phyloP scores from a whole-genome alignment of 345 rosid genomes.

The Moricandia moricandioides region DNA sequence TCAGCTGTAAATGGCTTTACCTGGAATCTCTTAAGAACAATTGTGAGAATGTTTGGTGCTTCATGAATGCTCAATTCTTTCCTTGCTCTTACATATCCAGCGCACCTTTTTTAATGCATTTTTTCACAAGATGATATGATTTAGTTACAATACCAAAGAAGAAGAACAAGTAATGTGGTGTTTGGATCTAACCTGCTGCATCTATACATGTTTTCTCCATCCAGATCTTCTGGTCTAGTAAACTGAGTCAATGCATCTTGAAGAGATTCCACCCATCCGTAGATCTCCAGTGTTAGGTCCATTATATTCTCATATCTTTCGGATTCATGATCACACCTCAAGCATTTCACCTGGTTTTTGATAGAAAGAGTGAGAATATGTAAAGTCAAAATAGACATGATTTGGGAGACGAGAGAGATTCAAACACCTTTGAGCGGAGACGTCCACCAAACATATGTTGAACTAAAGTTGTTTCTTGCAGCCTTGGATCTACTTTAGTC shows the following conservation, averaged over 20 bases:
- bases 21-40: slow-evolving; percentile 87
- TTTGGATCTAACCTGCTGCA: slow-evolving; percentile 59
- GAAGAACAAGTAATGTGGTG: background rate
- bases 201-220: slow-evolving; percentile 88
- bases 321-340: slow-evolving; percentile 73
- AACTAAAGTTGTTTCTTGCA: slow-evolving; percentile 80
- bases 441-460: slow-evolving; percentile 82
- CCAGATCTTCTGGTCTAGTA: slow-evolving; percentile 75
- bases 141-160: background rate
- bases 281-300: slow-evolving; percentile 84
- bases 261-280: slow-evolving; percentile 77
- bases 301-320: slow-evolving; percentile 77
- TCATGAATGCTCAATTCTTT: slow-evolving; percentile 78
- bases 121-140: background rate
- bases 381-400: background rate
- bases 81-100: slow-evolving; percentile 69
- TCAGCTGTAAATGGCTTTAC: slow-evolving; percentile 31
- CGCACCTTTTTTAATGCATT: slow-evolving; percentile 44
- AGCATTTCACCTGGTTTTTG: slow-evolving; percentile 58
- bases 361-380: slow-evolving; percentile 5
- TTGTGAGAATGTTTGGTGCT: slow-evolving; percentile 83
- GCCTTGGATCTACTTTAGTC: slow-evolving; percentile 57
- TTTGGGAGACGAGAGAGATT: background rate
- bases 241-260: slow-evolving; percentile 82
- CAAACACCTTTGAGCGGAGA: slow-evolving; percentile 51